A percentile compares a stretch with the other conserved stretches of the same genome.
Conservation (phyloP, 2,329 filamentous ascomycete species). For the Lasiodiplodia theobromae region DNA sequence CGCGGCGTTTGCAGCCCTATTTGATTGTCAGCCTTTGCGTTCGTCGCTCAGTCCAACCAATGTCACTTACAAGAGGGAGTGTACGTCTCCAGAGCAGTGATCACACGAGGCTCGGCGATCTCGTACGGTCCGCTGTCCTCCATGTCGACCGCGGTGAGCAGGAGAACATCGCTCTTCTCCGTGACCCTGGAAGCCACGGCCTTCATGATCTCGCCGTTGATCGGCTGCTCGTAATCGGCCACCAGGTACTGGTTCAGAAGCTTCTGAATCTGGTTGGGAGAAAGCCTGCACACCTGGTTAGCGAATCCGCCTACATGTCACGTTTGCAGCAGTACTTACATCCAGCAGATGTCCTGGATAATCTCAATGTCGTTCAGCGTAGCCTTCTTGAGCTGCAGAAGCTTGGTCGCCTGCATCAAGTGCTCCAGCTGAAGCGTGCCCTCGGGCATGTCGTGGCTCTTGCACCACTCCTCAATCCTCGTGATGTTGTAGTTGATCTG, state of each 20-base stretch:
- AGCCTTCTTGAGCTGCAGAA: constrained; percentile 97
- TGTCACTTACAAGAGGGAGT: constrained; percentile 90
- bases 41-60: background rate
- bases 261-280: constrained; percentile 98
- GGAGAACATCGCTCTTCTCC: constrained; percentile 95
- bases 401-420: constrained; percentile 99
- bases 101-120: constrained; percentile 94
- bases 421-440: constrained; percentile 97
- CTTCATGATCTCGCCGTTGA: constrained; percentile 99
- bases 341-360: constrained; percentile 99
- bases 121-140: constrained; percentile 98
- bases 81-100: constrained; percentile 96
- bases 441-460: constrained; percentile 99
- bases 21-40: background rate
- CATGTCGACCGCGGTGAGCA: constrained; percentile 96
- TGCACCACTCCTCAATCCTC: constrained; percentile 99
- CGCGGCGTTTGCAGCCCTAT: constrained; percentile 93
- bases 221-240: constrained; percentile 98
- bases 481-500: constrained; percentile 99
- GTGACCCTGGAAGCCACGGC: constrained; percentile 95
- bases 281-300: constrained; percentile 58
- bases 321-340: constrained; percentile 56
- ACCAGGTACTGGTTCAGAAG: constrained; percentile 98
- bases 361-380: constrained; percentile 99
- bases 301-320: constrained; percentile 52